Base-by-base conservation (phyloP, 805 yeast genomes). In the Komagataella kurtzmanii region DNA sequence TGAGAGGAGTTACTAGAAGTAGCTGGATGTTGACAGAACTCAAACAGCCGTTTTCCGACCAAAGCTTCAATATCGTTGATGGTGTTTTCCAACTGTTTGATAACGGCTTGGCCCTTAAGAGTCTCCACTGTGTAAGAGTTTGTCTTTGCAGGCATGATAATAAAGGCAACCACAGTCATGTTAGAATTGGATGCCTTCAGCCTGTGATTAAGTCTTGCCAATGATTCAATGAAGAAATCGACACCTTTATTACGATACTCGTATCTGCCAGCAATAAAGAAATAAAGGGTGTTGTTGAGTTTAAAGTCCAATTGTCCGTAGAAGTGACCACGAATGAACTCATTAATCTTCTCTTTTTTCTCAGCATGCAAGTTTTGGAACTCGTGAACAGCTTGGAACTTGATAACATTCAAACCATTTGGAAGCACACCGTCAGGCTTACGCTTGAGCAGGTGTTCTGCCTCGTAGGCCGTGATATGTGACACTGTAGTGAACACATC, bases 381-480 rank as follows among this genome's bases (percentile, higher is more conserved):
- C 71, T 91, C 99, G 68, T 91, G 99, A 58, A 91, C 96, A 1
- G 98, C 98, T 62, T 87, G 91, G 70, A 91, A 91, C 71, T 91
- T 91, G 56, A 90, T 88, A 51, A 91, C 98, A 64, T 91, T 91
- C 56, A 91, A 75, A 21, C 99, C 99, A 65, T 91, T 91, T 52
- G 99, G 99, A 63, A 93, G 77, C 19, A 91, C 97, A 3, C 99
- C 99, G 64, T 91, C 99, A 1, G 99, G 99, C 67, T 91, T 90
- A 56, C 99, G 79, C 63, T 91, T 93, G 58, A 91, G 75, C 66
- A 91, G 73, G 66, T 90, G 95, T 70, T 91, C 98, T 6, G 91
- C 74, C 68, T 91, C 99, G 63, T 80, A 86, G 1, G 98, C 98
- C n/a, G 99, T 91, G 59, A 91, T 93, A 63, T 91, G 95, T 8